phyloP scores from a whole-genome alignment of 805 yeast species.

The Candida hungchunana region DNA sequence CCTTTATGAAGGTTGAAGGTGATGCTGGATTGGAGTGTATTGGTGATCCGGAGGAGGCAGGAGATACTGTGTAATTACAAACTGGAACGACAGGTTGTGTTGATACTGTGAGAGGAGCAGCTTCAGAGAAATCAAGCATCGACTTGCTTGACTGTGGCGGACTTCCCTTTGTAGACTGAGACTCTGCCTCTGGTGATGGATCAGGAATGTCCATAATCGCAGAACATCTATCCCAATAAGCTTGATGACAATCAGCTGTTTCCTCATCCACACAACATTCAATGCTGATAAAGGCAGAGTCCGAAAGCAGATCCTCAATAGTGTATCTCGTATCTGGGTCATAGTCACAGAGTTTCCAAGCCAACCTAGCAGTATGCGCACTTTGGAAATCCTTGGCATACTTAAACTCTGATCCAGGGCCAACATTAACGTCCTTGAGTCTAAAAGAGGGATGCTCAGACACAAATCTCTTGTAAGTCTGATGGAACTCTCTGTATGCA shows the following conservation, averaged over 20 bases:
- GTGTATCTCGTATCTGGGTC: constrained; percentile 48
- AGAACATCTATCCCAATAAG: constrained; percentile 6
- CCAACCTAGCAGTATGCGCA: constrained; percentile 59
- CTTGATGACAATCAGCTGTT: constrained; percentile 15
- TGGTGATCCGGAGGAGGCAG: background rate
- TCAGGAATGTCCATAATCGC: constrained; percentile 4
- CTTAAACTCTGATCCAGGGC: constrained; percentile 71
- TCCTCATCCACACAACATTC: constrained; percentile 57
- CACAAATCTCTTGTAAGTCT: constrained; percentile 39
- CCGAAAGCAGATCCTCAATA: constrained; percentile 49
- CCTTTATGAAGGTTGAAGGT: no score
- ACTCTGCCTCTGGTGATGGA: constrained; percentile 1
- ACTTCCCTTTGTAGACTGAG: constrained; percentile 8
- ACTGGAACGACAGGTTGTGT: background rate
- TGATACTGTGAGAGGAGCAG: constrained; percentile 6
- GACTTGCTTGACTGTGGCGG: constrained; percentile 20
- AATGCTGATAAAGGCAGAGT: constrained; percentile 58
- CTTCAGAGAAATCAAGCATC: constrained; percentile 27
- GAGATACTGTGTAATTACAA: background rate
- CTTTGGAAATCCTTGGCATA: constrained; percentile 60
- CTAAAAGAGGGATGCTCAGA: constrained; percentile 45
- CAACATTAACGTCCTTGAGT: constrained; percentile 41
- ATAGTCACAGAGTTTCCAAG: constrained; percentile 75
- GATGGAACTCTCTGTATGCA: constrained; percentile 52
- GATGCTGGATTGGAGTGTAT: constrained; percentile 1